Evolutionary conservation across 495 filamentous ascomycete genomes (phyloP).

Genomic region (Aeminium ludgeri): DNA sequence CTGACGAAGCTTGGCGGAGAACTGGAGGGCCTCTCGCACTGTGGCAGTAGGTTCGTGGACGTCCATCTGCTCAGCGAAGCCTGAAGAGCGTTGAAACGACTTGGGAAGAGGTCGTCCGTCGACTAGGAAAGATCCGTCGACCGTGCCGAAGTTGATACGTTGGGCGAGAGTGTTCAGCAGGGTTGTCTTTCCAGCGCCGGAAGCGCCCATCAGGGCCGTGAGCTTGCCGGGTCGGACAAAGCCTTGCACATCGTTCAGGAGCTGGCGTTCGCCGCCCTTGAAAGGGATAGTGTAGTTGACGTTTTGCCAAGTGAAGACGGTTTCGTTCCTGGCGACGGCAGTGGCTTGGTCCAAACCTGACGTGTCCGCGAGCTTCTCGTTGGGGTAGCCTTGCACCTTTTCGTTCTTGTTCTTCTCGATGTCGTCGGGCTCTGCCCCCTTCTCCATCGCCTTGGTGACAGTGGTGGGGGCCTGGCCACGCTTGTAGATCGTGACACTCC

Average conservation of each 20-base stretch:
- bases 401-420: slow-evolving; percentile 40
- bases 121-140: slow-evolving; percentile 38
- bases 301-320: slow-evolving; percentile 64
- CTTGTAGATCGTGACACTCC: slow-evolving; percentile 37
- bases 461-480: slow-evolving; percentile 40
- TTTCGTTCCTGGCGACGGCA: slow-evolving; percentile 77
- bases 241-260: slow-evolving; percentile 49
- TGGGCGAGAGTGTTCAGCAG: slow-evolving; percentile 45
- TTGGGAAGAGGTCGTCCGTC: slow-evolving; percentile 28
- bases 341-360: slow-evolving; percentile 45
- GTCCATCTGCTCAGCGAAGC: slow-evolving; percentile 46
- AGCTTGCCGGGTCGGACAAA: slow-evolving; percentile 56
- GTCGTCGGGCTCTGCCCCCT: slow-evolving; percentile 27
- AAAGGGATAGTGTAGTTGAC: slow-evolving; percentile 60
- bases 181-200: slow-evolving; percentile 56
- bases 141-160: slow-evolving; percentile 29
- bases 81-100: slow-evolving; percentile 19
- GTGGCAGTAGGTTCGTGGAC: slow-evolving; percentile 35
- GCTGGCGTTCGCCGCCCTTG: slow-evolving; percentile 37
- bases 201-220: slow-evolving; percentile 52
- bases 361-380: slow-evolving; percentile 65
- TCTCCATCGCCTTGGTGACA: slow-evolving; percentile 33
- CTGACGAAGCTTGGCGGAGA: slow-evolving; percentile 43
- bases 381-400: slow-evolving; percentile 69
- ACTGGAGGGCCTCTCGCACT: slow-evolving; percentile 44